phyloP scores from a whole-genome alignment of 1,284 basidiomycete species.

The Blastosporella zonata region DNA sequence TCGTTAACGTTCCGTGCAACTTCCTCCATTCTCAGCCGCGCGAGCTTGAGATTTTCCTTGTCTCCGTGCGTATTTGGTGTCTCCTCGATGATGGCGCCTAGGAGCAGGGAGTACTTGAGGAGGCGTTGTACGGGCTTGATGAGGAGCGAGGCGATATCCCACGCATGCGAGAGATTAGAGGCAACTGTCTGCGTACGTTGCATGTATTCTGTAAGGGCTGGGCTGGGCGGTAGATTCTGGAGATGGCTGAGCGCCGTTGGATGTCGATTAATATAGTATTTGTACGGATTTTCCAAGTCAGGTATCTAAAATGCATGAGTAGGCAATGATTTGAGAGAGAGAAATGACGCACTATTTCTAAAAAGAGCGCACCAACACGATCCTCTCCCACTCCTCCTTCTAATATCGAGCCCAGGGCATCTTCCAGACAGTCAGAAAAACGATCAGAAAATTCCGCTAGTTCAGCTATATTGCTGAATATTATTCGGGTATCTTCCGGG shows the following conservation, averaged over 20 bases:
- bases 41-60: constrained; percentile 60
- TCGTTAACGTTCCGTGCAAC: constrained; percentile 88
- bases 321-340: constrained; percentile 8
- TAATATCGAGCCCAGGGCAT: constrained; percentile 51
- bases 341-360: constrained; percentile 54
- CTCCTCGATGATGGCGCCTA: constrained; percentile 75
- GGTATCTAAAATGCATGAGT: constrained; percentile 54
- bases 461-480: constrained; percentile 80
- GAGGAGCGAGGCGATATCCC: constrained; percentile 90
- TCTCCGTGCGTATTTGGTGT: constrained; percentile 79
- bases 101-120: constrained; percentile 88
- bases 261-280: constrained; percentile 86
- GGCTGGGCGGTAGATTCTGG: constrained; percentile 51
- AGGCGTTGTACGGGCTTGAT: constrained; percentile 93
- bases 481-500: constrained; percentile 64
- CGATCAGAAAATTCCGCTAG: constrained; percentile 70
- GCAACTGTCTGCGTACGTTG: constrained; percentile 67
- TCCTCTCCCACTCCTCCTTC: constrained; percentile 63
- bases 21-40: constrained; percentile 69
- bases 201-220: constrained; percentile 64
- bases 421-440: constrained; percentile 58
- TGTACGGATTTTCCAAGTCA: constrained; percentile 76
- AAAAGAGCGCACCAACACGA: constrained; percentile 75
- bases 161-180: constrained; percentile 79
- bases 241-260: constrained; percentile 74